Base-by-base conservation (phyloP, 2,329 filamentous ascomycete genomes). In the Nothomitra cinnamomea region DNA sequence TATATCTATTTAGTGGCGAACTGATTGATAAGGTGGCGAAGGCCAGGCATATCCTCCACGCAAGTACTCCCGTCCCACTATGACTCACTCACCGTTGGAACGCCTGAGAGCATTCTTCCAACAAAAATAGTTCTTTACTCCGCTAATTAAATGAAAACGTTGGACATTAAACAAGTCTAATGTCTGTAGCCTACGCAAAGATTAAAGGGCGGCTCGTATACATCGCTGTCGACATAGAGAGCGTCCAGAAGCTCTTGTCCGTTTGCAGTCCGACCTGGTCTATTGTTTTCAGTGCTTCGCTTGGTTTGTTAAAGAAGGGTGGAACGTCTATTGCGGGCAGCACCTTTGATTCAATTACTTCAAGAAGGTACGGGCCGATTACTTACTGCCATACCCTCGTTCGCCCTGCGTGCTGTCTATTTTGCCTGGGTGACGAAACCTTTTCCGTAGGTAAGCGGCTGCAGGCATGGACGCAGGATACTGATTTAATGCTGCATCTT, bases 261-360 rank as follows among this genome's bases (percentile, higher is more conserved):
- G 41, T 45, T 45, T 45, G 41, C 41, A 45, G 41, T 21, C 41
- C 24, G 41, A 45, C 41, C 41, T 45, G 41, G 13, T 45, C 4
- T 45, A 45, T 45, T 45, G 41, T 22, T 45, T 45, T 45, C 41
- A 45, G 41, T 45, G 41, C 13, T 45, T 45, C 24, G 17, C 41
- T 45, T 45, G 41, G 41, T 45, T 45, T 22, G 13, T 45, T 13
- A 21, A 45, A 45, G 41, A 13, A 21, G 41, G 24, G 24, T 45
- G 41, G 41, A 21, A 13, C 17, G 41, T 22, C 41, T 22, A 45
- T 21, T 45, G 41, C 41, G 24, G 13, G 41, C 41, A 45, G 41
- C 41, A 45, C 24, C 41, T n/a, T 45, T 45, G 41, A 45, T 45
- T 45, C 41, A 45, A 45, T 45, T 45, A 45, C 17, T 4, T 45